Evolutionary conservation across 306 rosid species (phyloP).

Genomic region (Astragalus membranaceus): DNA sequence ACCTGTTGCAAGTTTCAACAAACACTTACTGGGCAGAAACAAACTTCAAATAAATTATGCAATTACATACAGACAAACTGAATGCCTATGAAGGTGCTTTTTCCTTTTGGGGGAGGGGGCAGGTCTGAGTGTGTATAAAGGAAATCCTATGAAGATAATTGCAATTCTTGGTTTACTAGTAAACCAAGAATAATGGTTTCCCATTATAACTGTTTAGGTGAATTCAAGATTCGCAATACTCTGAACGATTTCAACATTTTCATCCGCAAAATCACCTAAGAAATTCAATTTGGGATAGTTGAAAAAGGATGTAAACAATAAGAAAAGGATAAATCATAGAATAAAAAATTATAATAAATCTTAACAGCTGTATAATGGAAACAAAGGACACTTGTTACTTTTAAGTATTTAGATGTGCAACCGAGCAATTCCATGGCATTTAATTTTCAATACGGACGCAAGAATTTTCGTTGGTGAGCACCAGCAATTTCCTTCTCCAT

Average conservation of each 20-base stretch:
- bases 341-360: slow-evolving; percentile 16
- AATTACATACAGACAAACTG: background rate
- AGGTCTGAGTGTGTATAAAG: background rate
- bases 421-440: slow-evolving; percentile 9
- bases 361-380: background rate
- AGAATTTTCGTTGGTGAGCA: slow-evolving; percentile 7
- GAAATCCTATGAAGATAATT: background rate
- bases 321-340: background rate
- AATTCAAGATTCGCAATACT: slow-evolving; percentile 58
- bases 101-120: background rate
- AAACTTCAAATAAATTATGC: slow-evolving; percentile 5
- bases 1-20: background rate
- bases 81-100: background rate
- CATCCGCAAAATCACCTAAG: slow-evolving; percentile 92
- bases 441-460: background rate
- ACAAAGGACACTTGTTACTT: background rate
- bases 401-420: background rate
- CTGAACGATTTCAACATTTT: slow-evolving; percentile 74
- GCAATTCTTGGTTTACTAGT: too few species aligned
- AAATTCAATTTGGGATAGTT: slow-evolving; percentile 13
- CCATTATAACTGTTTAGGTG: slow-evolving; percentile 75
- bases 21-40: slow-evolving; percentile 3
- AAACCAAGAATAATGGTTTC: slow-evolving; percentile 92
- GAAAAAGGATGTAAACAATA: background rate
- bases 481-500: slow-evolving; percentile 10